These are phyloP conservation scores for Colletotrichum euphorbiae DNA, from an alignment of 2,329 filamentous ascomycete genomes.

Conservation along the genomic window DNA sequence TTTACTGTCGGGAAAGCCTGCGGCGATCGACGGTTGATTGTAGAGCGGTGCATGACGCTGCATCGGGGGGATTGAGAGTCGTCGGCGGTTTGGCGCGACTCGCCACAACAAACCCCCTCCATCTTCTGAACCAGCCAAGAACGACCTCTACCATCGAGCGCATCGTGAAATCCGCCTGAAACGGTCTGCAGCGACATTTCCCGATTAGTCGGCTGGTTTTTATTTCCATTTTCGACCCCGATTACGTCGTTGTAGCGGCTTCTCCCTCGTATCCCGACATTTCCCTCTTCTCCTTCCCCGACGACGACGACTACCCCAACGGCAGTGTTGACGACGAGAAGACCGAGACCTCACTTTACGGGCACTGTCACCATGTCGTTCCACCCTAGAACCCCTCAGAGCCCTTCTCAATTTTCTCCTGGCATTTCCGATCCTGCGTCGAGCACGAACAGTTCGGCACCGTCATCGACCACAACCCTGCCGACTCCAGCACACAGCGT, in stretches of 20 bases:
- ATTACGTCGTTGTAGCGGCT: conserved; percentile 9
- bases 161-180: conserved; percentile 40
- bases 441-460: conserved; percentile 64
- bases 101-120: conserved; percentile 47
- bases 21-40: conserved; percentile 29
- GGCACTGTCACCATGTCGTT: conserved; percentile 69
- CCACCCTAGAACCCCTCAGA: conserved; percentile 76
- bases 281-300: conserved; percentile 40
- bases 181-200: conserved; percentile 26
- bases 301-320: conserved; percentile 53
- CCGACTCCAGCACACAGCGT: conserved; percentile 74
- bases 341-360: conserved; percentile 39
- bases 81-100: conserved; percentile 54
- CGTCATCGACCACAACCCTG: conserved; percentile 63
- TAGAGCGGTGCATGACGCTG: conserved; percentile 49
- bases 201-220: conserved; percentile 17
- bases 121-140: conserved; percentile 40
- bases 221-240: conserved; percentile 38
- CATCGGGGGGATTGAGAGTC: conserved; percentile 49
- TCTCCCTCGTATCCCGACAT: conserved; percentile 34
- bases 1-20: conserved; percentile 15
- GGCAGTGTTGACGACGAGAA: conserved; percentile 27
- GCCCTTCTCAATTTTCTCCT: conserved; percentile 71
- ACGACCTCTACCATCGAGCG: conserved; percentile 38
- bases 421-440: conserved; percentile 63